Evolutionary conservation across 306 rosid species (phyloP), one percentile per base, ranked within the genome.

Genomic region (Lablab purpureus): DNA sequence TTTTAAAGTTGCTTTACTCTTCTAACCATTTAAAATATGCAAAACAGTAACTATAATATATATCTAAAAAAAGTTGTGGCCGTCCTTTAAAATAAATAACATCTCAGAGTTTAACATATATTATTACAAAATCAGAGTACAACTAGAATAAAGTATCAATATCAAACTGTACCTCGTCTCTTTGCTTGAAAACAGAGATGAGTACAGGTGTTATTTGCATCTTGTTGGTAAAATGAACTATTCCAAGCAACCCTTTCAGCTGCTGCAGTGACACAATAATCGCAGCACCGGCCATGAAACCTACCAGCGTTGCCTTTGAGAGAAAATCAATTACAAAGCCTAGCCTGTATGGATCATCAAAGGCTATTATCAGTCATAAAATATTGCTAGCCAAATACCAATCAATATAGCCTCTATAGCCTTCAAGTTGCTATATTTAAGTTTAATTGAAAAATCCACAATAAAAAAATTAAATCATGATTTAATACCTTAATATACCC

Each of bases 201-300:
- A 96, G 22, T 28, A 96, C 99, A 34, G 98, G 88, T 58, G 86
- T 19, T 36, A 93, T 86, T 81, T 93, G 96, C 98, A 96, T 96
- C 84, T 93, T 91, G 83, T 68, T 74, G 11, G 98, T 89, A 88
- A 93, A 96, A 67, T 91, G 97, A 71, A 63, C 78, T 22, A 93
- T 91, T 74, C 99, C 99, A 47, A 96, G 97, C 71, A 93, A 88
- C 77, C 97, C 98, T 86, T 96, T 96, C 21, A 93, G 88, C 68
- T 93, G 99, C 51, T 96, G 99, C 55, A 96, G 68, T 23, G 98
- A 90, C 60, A 96, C 99, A 78, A 96, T 93, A 28, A 96, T 91
- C 6, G 99, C 98, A n/a, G 99, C 97, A 18, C 99, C 99, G 0
- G 96, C 99, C 94, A 90, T 96, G 85, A 96, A 93, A 21, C 98